These are phyloP conservation scores for Coffea humblotiana DNA, from an alignment of 305 asterid species.

Conservation along the genomic window DNA sequence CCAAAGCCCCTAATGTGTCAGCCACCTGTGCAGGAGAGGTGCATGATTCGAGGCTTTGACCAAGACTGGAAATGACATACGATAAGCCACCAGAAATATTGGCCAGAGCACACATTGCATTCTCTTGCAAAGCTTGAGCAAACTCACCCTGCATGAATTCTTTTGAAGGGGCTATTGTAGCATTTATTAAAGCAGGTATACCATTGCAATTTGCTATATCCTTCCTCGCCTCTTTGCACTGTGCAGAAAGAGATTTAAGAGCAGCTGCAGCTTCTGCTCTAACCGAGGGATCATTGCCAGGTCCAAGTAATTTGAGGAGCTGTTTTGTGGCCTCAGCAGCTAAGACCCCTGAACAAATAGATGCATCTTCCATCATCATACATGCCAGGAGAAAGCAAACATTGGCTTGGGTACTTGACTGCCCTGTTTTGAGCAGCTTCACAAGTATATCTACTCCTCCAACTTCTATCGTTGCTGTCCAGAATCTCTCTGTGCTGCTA, in stretches of 20 bases:
- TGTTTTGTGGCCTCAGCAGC: conserved; percentile 82
- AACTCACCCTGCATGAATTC: conserved; percentile 99
- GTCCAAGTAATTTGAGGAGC: conserved; percentile 85
- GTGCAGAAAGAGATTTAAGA: conserved; percentile 96
- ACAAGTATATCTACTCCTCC: conserved; percentile 95
- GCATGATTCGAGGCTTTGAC: conserved; percentile 98
- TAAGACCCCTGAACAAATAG: conserved; percentile 80
- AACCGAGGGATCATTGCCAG: conserved; percentile 88
- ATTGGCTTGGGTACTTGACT: conserved; percentile 89
- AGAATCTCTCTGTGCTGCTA: conserved; percentile 96
- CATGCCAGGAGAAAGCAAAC: conserved; percentile 95
- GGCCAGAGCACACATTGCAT: conserved; percentile 99
- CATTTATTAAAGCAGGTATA: conserved; percentile 91
- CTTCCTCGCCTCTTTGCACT: conserved; percentile 84
- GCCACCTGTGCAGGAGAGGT: conserved; percentile 93
- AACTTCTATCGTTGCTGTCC: conserved; percentile 81
- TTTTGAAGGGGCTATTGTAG: conserved; percentile 99
- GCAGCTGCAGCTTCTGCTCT: conserved; percentile 99
- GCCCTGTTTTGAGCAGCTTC: conserved; percentile 82
- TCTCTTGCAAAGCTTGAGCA: conserved; percentile 99
- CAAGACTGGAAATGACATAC: conserved; percentile 93
- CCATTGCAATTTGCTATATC: conserved; percentile 90
- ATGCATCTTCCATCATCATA: conserved; percentile 98
- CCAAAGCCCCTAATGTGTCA: conserved; percentile 96
- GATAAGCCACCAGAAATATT: conserved; percentile 99